These are phyloP conservation scores for Saccharomyces pastorianus DNA, from an alignment of 1,139 yeast species.

Conservation along the genomic window DNA sequence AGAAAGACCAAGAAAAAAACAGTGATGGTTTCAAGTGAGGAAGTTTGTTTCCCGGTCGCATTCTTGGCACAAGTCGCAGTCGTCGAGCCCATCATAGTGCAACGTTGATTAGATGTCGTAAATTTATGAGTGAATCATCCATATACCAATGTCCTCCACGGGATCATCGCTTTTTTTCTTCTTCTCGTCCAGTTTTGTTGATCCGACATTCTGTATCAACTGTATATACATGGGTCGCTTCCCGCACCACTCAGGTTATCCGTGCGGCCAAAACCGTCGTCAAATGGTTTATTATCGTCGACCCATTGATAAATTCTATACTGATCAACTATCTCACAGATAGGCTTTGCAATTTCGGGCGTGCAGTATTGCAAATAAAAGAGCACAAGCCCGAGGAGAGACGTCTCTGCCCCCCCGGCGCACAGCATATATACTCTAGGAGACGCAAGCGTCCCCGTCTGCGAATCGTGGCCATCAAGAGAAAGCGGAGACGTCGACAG, in stretches of 20 bases:
- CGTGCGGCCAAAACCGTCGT: background rate
- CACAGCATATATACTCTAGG: background rate
- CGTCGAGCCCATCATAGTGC: background rate
- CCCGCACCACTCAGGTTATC: background rate
- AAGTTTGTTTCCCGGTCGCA: background rate
- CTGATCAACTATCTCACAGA: background rate
- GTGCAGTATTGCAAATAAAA: background rate
- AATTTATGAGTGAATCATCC: background rate
- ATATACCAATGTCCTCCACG: background rate
- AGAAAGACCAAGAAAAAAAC: background rate
- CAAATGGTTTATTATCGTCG: background rate
- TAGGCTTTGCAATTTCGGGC: background rate
- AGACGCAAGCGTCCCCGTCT: background rate
- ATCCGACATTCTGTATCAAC: background rate
- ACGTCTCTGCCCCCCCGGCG: background rate
- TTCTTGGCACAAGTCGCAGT: background rate
- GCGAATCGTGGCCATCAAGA: background rate
- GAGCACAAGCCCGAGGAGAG: background rate
- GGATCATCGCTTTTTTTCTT: background rate
- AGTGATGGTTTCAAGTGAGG: background rate
- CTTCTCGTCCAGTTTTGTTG: background rate
- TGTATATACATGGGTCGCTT: background rate
- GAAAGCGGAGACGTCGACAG: background rate
- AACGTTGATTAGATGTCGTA: background rate
- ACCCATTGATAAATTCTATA: background rate